Conservation (phyloP, 2,329 filamentous ascomycete genomes). For the Xenoacremonium recifei region DNA sequence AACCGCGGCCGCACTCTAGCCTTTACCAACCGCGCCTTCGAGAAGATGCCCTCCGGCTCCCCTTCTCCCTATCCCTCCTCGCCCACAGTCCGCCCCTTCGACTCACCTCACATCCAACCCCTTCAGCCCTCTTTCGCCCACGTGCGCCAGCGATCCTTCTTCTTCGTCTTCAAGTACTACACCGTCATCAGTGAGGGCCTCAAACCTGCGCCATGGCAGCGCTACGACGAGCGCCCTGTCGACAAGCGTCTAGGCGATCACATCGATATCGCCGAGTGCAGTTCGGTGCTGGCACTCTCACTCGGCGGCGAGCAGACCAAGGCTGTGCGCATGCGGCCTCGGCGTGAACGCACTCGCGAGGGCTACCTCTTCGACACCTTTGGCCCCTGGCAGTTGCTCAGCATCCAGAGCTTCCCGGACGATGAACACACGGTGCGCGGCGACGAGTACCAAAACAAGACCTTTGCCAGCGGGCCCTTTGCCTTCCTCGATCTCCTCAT, state of each 20-base stretch:
- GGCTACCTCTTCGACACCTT: conserved; percentile 58
- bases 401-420: conserved; percentile 59
- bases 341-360: conserved; percentile 46
- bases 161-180: conserved; percentile 66
- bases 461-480: conserved; percentile 59
- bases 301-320: conserved; percentile 51
- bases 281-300: conserved; percentile 57
- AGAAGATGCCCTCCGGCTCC: conserved; percentile 17
- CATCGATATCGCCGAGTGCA: conserved; percentile 58
- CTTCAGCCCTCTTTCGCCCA: conserved; percentile 28
- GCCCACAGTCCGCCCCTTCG: conserved; percentile 11
- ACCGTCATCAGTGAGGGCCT: conserved; percentile 57
- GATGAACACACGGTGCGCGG: conserved; percentile 54
- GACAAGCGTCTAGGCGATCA: conserved; percentile 43
- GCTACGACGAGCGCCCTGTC: conserved; percentile 46
- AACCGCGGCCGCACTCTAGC: conserved; percentile 45
- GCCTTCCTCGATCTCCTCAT: conserved; percentile 59
- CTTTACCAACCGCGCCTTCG: conserved; percentile 50
- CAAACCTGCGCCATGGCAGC: conserved; percentile 59
- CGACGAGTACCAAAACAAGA: conserved; percentile 51
- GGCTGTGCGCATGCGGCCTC: conserved; percentile 47
- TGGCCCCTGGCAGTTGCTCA: conserved; percentile 59
- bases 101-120: conserved; percentile 1
- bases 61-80: conserved; percentile 14
- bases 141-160: conserved; percentile 54